phyloP scores from a whole-genome alignment of 257 asterid species.

The Solanum paucissectum region DNA sequence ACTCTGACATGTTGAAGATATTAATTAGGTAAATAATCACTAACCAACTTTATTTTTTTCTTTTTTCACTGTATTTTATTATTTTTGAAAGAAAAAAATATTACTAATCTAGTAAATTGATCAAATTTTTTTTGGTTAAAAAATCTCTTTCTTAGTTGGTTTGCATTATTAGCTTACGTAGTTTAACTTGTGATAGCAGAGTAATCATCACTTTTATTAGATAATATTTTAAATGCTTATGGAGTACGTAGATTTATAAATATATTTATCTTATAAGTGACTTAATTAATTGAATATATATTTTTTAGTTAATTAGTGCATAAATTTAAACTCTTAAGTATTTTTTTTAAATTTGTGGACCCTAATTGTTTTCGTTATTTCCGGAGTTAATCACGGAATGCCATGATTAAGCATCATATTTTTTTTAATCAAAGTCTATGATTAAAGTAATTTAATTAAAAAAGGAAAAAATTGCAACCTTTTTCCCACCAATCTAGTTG shows the following conservation, averaged over 20 bases:
- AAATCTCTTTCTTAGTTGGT: not conserved
- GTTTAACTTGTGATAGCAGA: not conserved
- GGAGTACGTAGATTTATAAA: not conserved
- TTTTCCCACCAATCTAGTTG: conserved; percentile 24
- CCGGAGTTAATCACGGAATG: conserved; percentile 37
- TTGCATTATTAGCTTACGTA: not conserved
- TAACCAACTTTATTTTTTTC: not conserved
- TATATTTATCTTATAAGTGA: not conserved
- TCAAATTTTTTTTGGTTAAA: not conserved
- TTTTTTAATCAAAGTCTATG: not conserved
- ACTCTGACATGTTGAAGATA: not conserved
- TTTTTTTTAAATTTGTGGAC: conserved; percentile 15
- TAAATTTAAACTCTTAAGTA: not conserved
- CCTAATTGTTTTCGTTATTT: conserved; percentile 25
- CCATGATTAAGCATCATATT: not conserved
- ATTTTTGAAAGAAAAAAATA: not conserved
- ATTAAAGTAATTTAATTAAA: not conserved
- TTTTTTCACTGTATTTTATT: not conserved
- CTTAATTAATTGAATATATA: not conserved
- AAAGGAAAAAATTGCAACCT: not conserved
- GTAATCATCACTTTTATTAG: not conserved
- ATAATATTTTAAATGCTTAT: not conserved
- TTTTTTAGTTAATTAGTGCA: not conserved
- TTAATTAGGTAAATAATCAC: not conserved
- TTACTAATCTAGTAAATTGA: not conserved